Conservation (phyloP, 345 rosid genomes). For the Mercurialis annua region DNA sequence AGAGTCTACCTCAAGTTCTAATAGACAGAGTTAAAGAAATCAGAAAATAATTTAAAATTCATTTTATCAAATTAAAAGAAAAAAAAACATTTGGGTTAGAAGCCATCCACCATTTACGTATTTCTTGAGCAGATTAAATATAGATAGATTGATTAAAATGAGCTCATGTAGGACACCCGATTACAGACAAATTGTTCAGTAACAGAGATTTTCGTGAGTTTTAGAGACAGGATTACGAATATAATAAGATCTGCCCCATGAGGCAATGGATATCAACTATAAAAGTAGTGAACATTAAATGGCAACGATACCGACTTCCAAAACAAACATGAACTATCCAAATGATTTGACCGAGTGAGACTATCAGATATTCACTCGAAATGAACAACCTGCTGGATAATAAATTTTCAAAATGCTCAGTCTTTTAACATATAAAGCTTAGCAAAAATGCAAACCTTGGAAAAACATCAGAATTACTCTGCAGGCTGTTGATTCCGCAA, state of each 20-base stretch:
- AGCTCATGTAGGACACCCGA: not conserved
- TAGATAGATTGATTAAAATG: not conserved
- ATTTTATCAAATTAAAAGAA: not conserved
- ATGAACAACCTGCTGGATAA: not conserved
- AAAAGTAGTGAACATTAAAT: not conserved
- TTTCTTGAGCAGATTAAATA: not conserved
- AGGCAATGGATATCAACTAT: too few relatives aligned
- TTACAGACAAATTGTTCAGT: too few relatives aligned
- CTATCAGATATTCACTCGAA: too few relatives aligned
- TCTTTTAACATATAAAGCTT: not conserved
- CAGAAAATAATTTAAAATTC: slow-evolving; percentile 6
- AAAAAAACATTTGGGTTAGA: not conserved
- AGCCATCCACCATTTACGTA: not conserved
- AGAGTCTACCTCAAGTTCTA: slow-evolving; percentile 87
- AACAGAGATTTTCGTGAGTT: too few relatives aligned
- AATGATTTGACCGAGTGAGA: too few relatives aligned
- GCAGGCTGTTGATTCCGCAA: slow-evolving; percentile 67
- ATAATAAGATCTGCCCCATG: too few relatives aligned
- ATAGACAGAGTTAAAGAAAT: not conserved
- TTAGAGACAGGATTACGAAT: too few relatives aligned
- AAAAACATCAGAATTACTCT: slow-evolving; percentile 71
- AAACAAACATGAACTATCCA: not conserved
- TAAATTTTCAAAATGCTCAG: not conserved
- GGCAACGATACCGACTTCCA: not conserved
- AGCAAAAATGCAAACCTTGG: slow-evolving; percentile 53